phyloP scores from a whole-genome alignment of 208 protist genomes.

The Crithidia expoeki region DNA sequence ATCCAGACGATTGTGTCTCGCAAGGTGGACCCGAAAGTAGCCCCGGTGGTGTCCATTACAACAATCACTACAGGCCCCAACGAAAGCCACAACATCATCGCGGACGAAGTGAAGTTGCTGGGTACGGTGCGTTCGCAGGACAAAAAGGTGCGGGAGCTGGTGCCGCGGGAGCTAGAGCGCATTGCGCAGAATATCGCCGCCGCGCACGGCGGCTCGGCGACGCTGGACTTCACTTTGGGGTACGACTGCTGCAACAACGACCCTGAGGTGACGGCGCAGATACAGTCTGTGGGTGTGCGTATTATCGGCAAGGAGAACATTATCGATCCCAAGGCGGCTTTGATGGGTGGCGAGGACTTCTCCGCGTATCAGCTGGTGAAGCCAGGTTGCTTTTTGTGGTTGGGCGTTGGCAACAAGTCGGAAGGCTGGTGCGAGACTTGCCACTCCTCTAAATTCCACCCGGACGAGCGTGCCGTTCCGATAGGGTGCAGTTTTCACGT shows the following conservation, averaged over 20 bases:
- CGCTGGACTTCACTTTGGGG: constrained; percentile 42
- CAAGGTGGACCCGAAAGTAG: constrained; percentile 39
- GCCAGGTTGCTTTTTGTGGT: constrained; percentile 47
- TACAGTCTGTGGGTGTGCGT: constrained; percentile 38
- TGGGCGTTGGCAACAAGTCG: constrained; percentile 46
- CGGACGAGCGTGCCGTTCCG: constrained; percentile 52
- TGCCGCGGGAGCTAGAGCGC: constrained; percentile 46
- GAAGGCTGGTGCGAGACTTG: constrained; percentile 30
- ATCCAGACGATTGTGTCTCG: constrained; percentile 70
- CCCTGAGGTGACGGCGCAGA: constrained; percentile 41
- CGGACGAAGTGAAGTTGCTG: constrained; percentile 52
- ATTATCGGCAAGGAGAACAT: constrained; percentile 40
- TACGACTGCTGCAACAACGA: constrained; percentile 78
- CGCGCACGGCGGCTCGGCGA: constrained; percentile 47
- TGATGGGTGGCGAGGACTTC: constrained; percentile 60
- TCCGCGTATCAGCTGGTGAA: constrained; percentile 44
- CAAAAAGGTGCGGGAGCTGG: constrained; percentile 39
- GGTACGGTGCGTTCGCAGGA: constrained; percentile 59
- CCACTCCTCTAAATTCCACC: constrained; percentile 56
- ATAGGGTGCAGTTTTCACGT: constrained; percentile 51
- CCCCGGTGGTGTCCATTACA: constrained; percentile 58
- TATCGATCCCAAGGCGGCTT: constrained; percentile 21
- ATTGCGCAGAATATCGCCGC: constrained; percentile 47
- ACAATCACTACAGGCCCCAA: constrained; percentile 53
- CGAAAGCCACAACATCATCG: constrained; percentile 74